phyloP scores from a whole-genome alignment of 2,329 filamentous ascomycete species.

The Neoarthrinium moseri region DNA sequence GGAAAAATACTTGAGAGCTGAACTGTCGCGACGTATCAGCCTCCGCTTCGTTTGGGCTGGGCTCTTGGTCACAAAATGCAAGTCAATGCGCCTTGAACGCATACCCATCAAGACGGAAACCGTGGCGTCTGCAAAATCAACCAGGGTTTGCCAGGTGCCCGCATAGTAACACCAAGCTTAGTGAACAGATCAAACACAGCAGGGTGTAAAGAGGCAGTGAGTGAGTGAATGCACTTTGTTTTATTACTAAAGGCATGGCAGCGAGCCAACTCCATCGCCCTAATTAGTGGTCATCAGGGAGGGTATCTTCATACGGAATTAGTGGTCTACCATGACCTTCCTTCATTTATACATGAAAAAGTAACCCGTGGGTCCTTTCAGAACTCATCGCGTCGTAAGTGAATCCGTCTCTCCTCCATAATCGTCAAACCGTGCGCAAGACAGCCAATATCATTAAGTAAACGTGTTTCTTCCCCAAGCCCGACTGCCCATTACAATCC shows the following conservation, averaged over 20 bases:
- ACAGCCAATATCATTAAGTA: neutral
- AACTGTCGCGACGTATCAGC: too few species aligned
- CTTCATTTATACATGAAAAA: constrained; percentile 11
- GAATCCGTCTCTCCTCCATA: neutral
- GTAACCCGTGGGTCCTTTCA: neutral
- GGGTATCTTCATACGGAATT: constrained; percentile 12
- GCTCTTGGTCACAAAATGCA: too few species aligned
- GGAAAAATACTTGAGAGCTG: too few species aligned
- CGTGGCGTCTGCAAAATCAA: too few species aligned
- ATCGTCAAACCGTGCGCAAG: neutral
- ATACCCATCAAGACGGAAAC: too few species aligned
- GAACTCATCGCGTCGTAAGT: neutral
- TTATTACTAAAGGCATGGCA: constrained; percentile 2
- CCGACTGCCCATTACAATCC: neutral
- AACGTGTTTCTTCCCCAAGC: neutral
- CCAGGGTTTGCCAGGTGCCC: too few species aligned
- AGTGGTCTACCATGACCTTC: constrained; percentile 4
- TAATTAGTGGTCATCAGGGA: neutral
- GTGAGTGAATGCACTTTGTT: constrained; percentile 4
- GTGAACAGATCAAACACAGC: too few species aligned
- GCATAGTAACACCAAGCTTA: too few species aligned
- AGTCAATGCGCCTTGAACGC: too few species aligned
- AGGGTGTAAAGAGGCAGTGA: too few species aligned
- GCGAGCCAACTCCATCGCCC: constrained; percentile 7
- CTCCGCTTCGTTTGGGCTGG: too few species aligned